These are phyloP conservation scores for Stygiomarasmius scandens DNA, from an alignment of 1,284 basidiomycete genomes.

Conservation along the genomic window DNA sequence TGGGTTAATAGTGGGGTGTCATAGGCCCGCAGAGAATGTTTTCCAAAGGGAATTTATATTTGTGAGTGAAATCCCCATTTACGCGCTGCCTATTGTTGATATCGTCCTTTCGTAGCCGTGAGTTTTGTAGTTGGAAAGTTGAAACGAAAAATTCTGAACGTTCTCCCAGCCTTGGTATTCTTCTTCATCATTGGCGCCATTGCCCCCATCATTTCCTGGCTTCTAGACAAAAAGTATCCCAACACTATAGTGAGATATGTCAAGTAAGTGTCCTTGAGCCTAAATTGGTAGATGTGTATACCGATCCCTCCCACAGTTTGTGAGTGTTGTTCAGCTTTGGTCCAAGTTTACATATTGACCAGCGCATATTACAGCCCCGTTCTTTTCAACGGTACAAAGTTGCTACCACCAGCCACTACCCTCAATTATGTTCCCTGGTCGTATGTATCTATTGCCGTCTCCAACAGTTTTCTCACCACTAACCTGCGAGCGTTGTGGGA, in stretches of 20 bases:
- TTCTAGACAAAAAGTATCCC: constrained; percentile 44
- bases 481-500: not conserved
- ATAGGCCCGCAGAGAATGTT: constrained; percentile 40
- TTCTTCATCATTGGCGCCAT: constrained; percentile 52
- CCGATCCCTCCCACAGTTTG: constrained; percentile 32
- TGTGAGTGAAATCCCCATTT: constrained; percentile 21
- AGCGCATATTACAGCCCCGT: constrained; percentile 27
- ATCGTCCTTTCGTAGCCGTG: not conserved
- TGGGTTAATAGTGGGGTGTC: constrained; percentile 25
- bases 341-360: not conserved
- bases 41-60: constrained; percentile 39
- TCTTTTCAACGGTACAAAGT: constrained; percentile 35
- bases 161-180: constrained; percentile 36
- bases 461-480: constrained; percentile 18
- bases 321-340: not conserved
- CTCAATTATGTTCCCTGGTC: constrained; percentile 47
- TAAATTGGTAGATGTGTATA: constrained; percentile 2
- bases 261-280: constrained; percentile 46
- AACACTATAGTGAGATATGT: constrained; percentile 47
- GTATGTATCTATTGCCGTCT: constrained; percentile 4
- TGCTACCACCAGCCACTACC: constrained; percentile 45
- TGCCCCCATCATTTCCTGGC: constrained; percentile 44
- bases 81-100: not conserved
- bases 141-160: not conserved
- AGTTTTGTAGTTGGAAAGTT: constrained; percentile 16